These are phyloP conservation scores for Hygrocybe punicea DNA, from an alignment of 768 basidiomycete genomes.

Conservation along the genomic window DNA sequence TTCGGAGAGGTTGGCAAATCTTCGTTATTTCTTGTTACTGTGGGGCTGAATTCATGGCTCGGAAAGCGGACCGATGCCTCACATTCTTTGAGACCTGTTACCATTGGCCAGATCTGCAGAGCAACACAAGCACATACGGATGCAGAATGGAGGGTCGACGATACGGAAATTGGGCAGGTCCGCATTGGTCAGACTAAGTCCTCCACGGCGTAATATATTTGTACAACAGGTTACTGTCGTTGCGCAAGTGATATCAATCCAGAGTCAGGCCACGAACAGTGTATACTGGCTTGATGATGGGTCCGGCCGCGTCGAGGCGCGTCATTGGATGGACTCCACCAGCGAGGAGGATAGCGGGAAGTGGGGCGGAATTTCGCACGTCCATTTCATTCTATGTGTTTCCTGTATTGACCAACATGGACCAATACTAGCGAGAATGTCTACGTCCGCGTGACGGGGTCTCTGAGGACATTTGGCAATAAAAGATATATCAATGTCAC, in stretches of 20 bases:
- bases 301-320: slow-evolving; percentile 70
- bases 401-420: slow-evolving; percentile 3
- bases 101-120: slow-evolving; percentile 45
- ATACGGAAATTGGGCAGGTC: slow-evolving; percentile 77
- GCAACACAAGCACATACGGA: slow-evolving; percentile 85
- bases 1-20: slow-evolving; percentile 36
- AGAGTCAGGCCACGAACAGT: slow-evolving; percentile 73
- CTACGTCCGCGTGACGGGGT: slow-evolving; percentile 79
- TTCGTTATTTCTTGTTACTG: not conserved
- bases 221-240: slow-evolving; percentile 62
- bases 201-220: slow-evolving; percentile 2
- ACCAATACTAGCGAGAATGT: slow-evolving; percentile 54
- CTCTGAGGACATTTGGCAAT: slow-evolving; percentile 74
- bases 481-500: slow-evolving; percentile 81
- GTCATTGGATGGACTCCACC: slow-evolving; percentile 76
- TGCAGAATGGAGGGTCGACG: slow-evolving; percentile 84
- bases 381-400: slow-evolving; percentile 8
- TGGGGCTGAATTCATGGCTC: not conserved
- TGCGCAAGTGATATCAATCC: slow-evolving; percentile 65
- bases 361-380: slow-evolving; percentile 46
- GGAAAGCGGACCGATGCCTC: slow-evolving; percentile 35
- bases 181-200: not conserved
- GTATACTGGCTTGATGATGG: slow-evolving; percentile 84
- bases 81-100: slow-evolving; percentile 38
- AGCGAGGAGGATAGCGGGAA: slow-evolving; percentile 52